Evolutionary conservation across 192 early-diverging fungal species (phyloP), one percentile per base, ranked within the genome.

Genomic region (Backusella mclennaniae): DNA sequence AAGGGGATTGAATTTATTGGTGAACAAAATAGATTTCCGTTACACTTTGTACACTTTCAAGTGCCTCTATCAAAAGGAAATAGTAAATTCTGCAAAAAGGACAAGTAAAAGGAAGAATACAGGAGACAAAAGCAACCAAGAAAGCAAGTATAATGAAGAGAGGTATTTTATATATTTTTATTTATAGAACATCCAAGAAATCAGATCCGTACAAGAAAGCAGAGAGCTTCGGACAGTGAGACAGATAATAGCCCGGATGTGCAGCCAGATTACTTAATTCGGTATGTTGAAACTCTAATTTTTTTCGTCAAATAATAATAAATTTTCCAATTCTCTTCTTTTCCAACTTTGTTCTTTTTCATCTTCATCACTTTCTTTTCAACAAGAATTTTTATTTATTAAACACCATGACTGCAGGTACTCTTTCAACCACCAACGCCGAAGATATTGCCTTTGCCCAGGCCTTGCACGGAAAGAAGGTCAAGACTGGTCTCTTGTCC

Each of bases 401-500:
- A 12, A 38, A 21, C 12, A 46, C 46, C 21, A 79, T 77, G 74
- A 73, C 77, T 63, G 66, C 66, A 73, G 69, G 69, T 42, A 77
- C 76, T 46, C 76, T 84, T 35, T 80, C 82, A 38, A 53, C 76
- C 29, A 66, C 75, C 33, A 77, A 86, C 76, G 76, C 76, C 17
- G 84, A 89, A 67, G 89, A 91, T 69, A 76, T 87, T 35, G 84
- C 78, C 26, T 84, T 86, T 67, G 87, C 89, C 33, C 77, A 82
- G 31, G 76, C 85, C 29, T 80, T 91, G 15, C 89, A 91, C 66
- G 87, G 88, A 17, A 67, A 87, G 9, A 76, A 85, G 36, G 75
- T 79, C 35, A 73, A 85, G 63, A 68, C 71, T 15, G 76, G 76
- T 42, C 84, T 89, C 49, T 23, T 89, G 42, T 69, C 78, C 70